Base-by-base conservation (phyloP, 2,329 filamentous ascomycete genomes). In the Diplodia seriata region DNA sequence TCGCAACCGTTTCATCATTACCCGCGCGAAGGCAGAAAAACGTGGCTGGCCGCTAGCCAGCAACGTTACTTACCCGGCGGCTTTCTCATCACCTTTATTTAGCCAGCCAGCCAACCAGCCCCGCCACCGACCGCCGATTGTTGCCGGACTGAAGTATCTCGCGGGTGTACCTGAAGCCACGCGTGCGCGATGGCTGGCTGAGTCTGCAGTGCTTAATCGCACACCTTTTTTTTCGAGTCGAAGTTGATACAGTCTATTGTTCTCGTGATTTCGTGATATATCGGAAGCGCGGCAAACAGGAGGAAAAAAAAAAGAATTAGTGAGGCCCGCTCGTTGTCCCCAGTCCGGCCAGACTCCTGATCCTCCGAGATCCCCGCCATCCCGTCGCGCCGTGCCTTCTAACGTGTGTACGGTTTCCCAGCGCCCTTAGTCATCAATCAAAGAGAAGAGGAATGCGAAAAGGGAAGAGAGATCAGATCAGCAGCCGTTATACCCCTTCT, bases 401-500 rank as follows among this genome's bases (percentile, higher is more conserved):
- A 38, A 11, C 11, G 36, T 38, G 9, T 38, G 11, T 38, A 38
- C 36, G 31, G 33, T 11, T 38, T 38, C 36, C 36, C 9, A 12
- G 36, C 36, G 36, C 36, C 36, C 1, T 8, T 8, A 1, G 26
- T 2, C 26, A 26, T 4, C 26, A 36, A 11, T 3, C 33, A 36
- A 36, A 11, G 9, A 11, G 36, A 38, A 38, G 3, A 38, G 11
- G 11, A 38, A 38, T 3, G 14, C 2, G 36, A 38, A 12, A 38
- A 38, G 33, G 33, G 23, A 38, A 33, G 20, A 11, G 5, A 33
- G 43, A 59, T 36, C 29, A 33, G 43, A 59, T 36, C 29, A 76
- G 72, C 82, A 84, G 14, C 79, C 81, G 69, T 83, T 83, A 71
- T 80, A 81, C 18, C 81, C 83, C 71, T 79, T 74, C 73, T 84